Percentiles rank a stretch among this genome's conserved stretches.
phyloP scores from a whole-genome alignment of 768 basidiomycete genomes.

The Termitomyces sp. region DNA sequence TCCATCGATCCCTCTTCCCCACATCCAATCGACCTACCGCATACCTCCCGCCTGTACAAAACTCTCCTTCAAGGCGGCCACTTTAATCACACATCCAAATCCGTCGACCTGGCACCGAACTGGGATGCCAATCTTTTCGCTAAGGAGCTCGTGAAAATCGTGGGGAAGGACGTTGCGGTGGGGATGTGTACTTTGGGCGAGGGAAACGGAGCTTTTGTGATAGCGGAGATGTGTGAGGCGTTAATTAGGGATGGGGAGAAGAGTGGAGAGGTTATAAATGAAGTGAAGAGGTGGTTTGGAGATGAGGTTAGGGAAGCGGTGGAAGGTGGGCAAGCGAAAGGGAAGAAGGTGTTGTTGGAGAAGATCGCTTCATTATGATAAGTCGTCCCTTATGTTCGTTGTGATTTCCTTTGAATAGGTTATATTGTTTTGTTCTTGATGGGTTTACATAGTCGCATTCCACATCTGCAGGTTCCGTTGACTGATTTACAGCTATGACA shows the following conservation, averaged over 20 bases:
- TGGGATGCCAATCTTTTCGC: conserved; percentile 65
- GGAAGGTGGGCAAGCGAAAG: conserved; percentile 55
- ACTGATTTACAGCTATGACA: background rate
- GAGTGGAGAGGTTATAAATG: conserved; percentile 30
- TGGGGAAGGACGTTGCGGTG: conserved; percentile 45
- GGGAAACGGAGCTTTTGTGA: conserved; percentile 66
- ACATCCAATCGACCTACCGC: conserved; percentile 78
- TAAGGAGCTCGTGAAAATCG: conserved; percentile 42
- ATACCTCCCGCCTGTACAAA: conserved; percentile 82
- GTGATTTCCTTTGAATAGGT: background rate
- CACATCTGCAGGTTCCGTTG: no score
- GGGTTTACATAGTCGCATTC: background rate
- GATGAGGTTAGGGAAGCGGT: conserved; percentile 40
- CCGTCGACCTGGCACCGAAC: conserved; percentile 42
- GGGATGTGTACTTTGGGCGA: conserved; percentile 52
- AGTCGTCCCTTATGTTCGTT: background rate
- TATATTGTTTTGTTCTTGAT: background rate
- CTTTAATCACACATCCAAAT: conserved; percentile 57
- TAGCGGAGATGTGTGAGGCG: conserved; percentile 67
- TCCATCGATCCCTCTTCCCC: conserved; percentile 39
- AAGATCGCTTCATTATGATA: conserved; percentile 33
- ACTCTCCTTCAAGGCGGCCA: conserved; percentile 88
- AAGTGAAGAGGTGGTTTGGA: conserved; percentile 55
- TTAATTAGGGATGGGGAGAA: conserved; percentile 34
- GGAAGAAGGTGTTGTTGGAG: conserved; percentile 64